Percentiles rank a stretch among this genome's conserved stretches.
phyloP scores from a whole-genome alignment of 108 stramenopile genomes.

The Nitzschia inconspicua region DNA sequence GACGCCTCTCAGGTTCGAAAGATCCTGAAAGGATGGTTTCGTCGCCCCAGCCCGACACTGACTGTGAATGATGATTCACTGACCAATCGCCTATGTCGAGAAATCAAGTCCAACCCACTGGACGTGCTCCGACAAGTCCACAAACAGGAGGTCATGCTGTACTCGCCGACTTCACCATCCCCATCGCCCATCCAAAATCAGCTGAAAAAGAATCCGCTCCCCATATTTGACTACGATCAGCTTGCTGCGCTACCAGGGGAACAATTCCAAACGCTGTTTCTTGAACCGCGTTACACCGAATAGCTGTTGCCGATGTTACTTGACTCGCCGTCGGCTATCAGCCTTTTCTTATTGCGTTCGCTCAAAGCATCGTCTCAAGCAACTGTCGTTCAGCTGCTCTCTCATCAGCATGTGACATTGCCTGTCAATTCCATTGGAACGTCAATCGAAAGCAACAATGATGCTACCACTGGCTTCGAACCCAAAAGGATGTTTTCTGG shows the following conservation, averaged over 20 bases:
- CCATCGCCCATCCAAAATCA: no score
- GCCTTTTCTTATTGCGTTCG: background rate
- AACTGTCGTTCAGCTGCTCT: background rate
- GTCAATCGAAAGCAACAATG: no score
- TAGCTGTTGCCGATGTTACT: background rate
- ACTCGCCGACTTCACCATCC: background rate
- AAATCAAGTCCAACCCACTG: background rate
- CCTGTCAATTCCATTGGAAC: no score
- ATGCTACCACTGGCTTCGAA: no score
- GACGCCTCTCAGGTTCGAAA: background rate
- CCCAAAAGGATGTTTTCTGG: no score
- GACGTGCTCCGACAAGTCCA: background rate
- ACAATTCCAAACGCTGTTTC: background rate
- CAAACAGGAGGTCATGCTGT: background rate
- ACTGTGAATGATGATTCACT: no score
- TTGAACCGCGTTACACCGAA: conserved; percentile 4
- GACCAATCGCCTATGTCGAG: no score
- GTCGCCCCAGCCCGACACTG: no score
- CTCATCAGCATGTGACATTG: no score
- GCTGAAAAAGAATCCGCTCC: background rate
- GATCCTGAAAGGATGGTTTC: conserved; percentile 5
- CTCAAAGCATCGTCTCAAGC: background rate
- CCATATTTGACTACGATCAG: conserved; percentile 2
- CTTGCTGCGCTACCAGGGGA: conserved; percentile 6
- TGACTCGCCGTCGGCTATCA: background rate